A percentile compares a stretch with the other conserved stretches of the same genome.
Evolutionary conservation across 2,329 filamentous ascomycete genomes (phyloP).

Genomic region (Fusarium agapanthi): DNA sequence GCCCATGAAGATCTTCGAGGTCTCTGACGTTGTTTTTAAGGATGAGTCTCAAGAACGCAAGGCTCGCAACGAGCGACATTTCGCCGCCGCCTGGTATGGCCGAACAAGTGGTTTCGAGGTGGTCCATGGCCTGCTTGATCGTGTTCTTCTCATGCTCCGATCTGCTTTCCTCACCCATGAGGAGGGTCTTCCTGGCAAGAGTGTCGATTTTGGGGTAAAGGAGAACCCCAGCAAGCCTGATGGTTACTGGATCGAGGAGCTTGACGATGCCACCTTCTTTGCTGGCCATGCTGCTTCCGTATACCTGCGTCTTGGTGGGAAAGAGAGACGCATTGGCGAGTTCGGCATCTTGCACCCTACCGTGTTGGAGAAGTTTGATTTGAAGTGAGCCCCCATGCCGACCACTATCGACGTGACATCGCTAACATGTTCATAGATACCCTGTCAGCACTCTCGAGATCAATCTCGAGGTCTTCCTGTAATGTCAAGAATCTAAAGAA

Average conservation of each 20-base stretch:
- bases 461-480: conserved; percentile 94
- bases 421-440: conserved; percentile 63
- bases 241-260: conserved; percentile 94
- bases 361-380: conserved; percentile 91
- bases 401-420: background rate
- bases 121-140: conserved; percentile 92
- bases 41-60: conserved; percentile 83
- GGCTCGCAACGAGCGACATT: conserved; percentile 91
- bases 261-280: conserved; percentile 92
- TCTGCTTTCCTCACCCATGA: conserved; percentile 81
- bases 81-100: conserved; percentile 94
- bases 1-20: conserved; percentile 92
- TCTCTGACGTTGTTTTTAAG: conserved; percentile 91
- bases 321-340: conserved; percentile 81
- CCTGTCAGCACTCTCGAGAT: conserved; percentile 94
- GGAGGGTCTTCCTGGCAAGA: conserved; percentile 67
- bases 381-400: conserved; percentile 66
- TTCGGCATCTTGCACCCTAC: conserved; percentile 95
- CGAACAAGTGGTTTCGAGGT: conserved; percentile 95
- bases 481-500: conserved; percentile 40
- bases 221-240: conserved; percentile 67
- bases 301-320: conserved; percentile 76
- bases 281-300: conserved; percentile 88
- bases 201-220: conserved; percentile 61
- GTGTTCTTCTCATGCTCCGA: conserved; percentile 90